Evolutionary conservation across 140 eudicot species (phyloP), one percentile per base, ranked within the genome.

Genomic region (Anethum foeniculum): DNA sequence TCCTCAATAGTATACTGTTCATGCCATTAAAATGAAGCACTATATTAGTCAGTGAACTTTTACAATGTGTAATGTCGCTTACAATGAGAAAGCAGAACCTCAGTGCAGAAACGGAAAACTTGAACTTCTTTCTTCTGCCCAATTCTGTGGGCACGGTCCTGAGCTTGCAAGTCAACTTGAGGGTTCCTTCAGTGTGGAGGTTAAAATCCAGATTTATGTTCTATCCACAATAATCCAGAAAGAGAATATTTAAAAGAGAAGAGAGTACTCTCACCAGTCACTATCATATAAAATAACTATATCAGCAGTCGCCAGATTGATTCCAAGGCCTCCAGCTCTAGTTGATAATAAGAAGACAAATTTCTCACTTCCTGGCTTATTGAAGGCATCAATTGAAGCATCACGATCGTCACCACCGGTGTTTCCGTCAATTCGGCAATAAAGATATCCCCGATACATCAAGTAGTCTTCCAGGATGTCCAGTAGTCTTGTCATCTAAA

Each of bases 391-490:
- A 84, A 94, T 94, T 9, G 98, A 92, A 83, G 98, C 97, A 89
- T 94, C 98, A 79, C 98, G 98, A 67, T 94, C 98, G 58, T 94
- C 98, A n/a, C 98, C 98, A 54, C 98, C 96, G 52, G 98, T 94
- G 75, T 94, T 94, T 64, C 97, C 99, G 80, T 93, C 99, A 80
- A 95, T 95, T 44, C 99, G 97, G 21, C 99, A 95, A 78, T 95
- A 92, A 54, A 71, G 85, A 85, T 92, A 90, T 69, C 97, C 97
- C 75, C 99, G 97, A 80, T 71, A 91, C 96, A 92, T 88, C 75
- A 89, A 86, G 87, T 95, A 95, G 84, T 95, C 99, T 88, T 95
- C 97, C 32, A 95, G 93, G 83, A 95, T 95, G 89, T 95, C 97
- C 71, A 95, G 88, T 81, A 95, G 96, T 68, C 99, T 89, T 76